phyloP scores from a whole-genome alignment of 2,329 filamentous ascomycete genomes.

The Cryphonectria nitschkei region DNA sequence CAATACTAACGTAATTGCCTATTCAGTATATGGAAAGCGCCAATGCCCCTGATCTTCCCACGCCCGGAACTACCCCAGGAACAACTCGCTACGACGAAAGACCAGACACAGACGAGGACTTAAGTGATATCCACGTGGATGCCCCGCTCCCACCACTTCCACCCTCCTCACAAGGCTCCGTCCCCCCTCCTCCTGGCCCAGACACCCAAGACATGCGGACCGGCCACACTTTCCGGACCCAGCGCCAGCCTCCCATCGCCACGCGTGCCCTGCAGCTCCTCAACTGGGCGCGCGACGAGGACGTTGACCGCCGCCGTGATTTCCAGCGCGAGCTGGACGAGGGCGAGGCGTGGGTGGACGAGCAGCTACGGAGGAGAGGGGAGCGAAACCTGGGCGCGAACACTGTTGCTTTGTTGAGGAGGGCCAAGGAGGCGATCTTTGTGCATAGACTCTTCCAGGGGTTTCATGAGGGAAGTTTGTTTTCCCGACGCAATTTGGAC shows the following conservation, averaged over 20 bases:
- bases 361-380: constrained; percentile 36
- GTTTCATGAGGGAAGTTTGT: constrained; percentile 39
- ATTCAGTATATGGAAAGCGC: not conserved
- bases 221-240: constrained; percentile 29
- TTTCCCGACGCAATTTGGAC: constrained; percentile 35
- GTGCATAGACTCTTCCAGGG: constrained; percentile 42
- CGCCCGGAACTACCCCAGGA: not conserved
- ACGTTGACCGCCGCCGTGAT: constrained; percentile 45
- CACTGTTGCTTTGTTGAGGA: constrained; percentile 34
- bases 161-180: not conserved
- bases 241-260: constrained; percentile 39
- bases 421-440: constrained; percentile 40
- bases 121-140: not conserved
- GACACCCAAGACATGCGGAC: constrained; percentile 12
- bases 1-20: not conserved
- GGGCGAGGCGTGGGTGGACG: constrained; percentile 45
- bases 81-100: not conserved
- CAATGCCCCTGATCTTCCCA: not conserved
- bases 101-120: not conserved
- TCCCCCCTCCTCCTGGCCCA: not conserved
- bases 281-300: constrained; percentile 55
- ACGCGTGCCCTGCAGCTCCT: constrained; percentile 38
- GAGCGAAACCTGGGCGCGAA: constrained; percentile 33
- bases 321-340: constrained; percentile 45
- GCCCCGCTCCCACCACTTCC: not conserved